Conservation (phyloP, 345 rosid genomes). For the Turnera subulata region DNA sequence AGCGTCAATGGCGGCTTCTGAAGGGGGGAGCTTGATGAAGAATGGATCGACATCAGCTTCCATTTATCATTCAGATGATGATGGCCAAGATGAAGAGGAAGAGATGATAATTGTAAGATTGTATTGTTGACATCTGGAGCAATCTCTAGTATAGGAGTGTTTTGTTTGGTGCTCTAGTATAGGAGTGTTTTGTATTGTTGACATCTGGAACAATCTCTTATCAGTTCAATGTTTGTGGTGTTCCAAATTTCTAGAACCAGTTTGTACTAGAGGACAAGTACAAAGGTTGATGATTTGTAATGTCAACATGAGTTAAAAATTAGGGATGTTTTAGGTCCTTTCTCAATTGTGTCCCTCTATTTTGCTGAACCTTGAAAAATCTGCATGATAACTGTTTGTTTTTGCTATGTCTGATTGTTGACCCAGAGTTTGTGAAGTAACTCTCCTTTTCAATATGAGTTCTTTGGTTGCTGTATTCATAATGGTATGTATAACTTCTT, state of each 20-base stretch:
- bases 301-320: neutral
- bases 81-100: slow-evolving; percentile 48
- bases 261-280: neutral
- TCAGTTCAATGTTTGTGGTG: too few relatives aligned
- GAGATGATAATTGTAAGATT: slow-evolving; percentile 33
- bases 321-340: neutral
- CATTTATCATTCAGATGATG: slow-evolving; percentile 34
- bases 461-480: neutral
- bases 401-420: too few relatives aligned
- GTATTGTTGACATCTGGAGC: neutral
- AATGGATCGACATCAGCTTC: slow-evolving; percentile 44
- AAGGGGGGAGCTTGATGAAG: slow-evolving; percentile 25
- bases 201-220: neutral
- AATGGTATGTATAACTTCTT: neutral
- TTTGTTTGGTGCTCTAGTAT: slow-evolving; percentile 19
- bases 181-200: slow-evolving; percentile 7
- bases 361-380: neutral
- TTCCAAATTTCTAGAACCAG: slow-evolving; percentile 2
- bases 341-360: neutral
- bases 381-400: neutral
- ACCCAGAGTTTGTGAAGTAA: neutral
- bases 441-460: neutral
- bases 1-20: slow-evolving; percentile 56
- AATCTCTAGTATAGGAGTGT: neutral
- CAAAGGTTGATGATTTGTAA: neutral